These are phyloP conservation scores for Aethionema arabicum DNA, from an alignment of 345 rosid species.

Conservation along the genomic window DNA sequence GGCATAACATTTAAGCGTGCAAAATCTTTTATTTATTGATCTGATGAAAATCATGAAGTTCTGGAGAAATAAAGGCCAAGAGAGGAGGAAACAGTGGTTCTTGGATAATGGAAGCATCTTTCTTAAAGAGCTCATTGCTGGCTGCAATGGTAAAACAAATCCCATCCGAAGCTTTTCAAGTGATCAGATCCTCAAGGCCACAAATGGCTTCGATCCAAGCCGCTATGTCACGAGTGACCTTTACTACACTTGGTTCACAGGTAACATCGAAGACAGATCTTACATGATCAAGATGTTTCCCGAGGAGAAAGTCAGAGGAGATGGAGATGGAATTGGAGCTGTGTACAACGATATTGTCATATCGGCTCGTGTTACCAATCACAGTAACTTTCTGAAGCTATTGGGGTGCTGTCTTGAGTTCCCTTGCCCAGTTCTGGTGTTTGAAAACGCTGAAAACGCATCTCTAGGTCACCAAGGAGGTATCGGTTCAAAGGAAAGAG, in stretches of 20 bases:
- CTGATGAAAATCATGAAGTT: neutral
- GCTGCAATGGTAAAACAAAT: neutral
- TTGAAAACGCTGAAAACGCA: too few species aligned
- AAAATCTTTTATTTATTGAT: neutral
- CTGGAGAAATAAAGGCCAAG: neutral
- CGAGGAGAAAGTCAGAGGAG: too few species aligned
- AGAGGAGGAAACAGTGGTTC: neutral
- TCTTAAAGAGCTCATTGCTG: neutral
- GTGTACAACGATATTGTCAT: too few species aligned
- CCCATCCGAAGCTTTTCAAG: conserved; percentile 1
- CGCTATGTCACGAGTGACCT: conserved; percentile 6
- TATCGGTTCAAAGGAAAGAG: neutral
- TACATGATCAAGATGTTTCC: too few species aligned
- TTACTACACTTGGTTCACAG: conserved; percentile 6
- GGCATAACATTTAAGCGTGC: neutral
- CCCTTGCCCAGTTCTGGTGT: too few species aligned
- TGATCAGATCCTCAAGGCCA: conserved; percentile 11
- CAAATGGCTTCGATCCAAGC: conserved; percentile 2
- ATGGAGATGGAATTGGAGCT: too few species aligned
- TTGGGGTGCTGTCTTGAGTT: too few species aligned
- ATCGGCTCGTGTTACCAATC: too few species aligned
- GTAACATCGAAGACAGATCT: conserved; percentile 2
- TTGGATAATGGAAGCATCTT: neutral
- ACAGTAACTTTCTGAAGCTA: too few species aligned
- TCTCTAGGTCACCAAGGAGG: too few species aligned